Conservation (phyloP, 2,329 filamentous ascomycete genomes). For the Fusarium robinianum region DNA sequence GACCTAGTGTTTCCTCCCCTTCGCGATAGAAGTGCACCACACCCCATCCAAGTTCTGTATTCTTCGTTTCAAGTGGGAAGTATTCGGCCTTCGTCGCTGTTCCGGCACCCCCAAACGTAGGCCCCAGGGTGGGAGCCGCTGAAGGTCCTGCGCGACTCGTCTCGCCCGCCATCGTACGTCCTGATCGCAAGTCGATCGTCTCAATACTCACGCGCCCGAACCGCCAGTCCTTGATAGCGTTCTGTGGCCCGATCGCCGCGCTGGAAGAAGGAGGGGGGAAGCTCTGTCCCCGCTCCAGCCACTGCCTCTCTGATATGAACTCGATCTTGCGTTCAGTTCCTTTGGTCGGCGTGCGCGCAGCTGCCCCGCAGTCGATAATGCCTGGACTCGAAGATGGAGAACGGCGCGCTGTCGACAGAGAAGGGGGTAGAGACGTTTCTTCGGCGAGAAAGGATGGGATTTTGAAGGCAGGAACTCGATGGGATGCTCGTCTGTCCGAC, state of each 20-base stretch:
- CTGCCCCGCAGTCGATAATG: constrained; percentile 57
- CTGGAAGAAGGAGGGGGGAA: constrained; percentile 49
- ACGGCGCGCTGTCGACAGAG: constrained; percentile 1
- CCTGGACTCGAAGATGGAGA: constrained; percentile 28
- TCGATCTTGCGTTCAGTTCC: constrained; percentile 42
- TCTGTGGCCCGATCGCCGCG: constrained; percentile 52
- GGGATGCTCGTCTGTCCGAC: constrained; percentile 28
- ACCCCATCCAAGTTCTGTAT: constrained; percentile 85
- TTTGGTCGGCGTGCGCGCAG: constrained; percentile 41
- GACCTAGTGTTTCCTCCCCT: constrained; percentile 69
- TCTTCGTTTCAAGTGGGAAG: constrained; percentile 69
- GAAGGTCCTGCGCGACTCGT: constrained; percentile 50
- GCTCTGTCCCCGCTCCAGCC: constrained; percentile 46
- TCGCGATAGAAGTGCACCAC: constrained; percentile 94
- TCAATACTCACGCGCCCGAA: constrained; percentile 79
- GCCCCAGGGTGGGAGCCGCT: constrained; percentile 58
- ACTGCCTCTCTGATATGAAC: constrained; percentile 47
- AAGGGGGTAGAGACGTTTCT: constrained; percentile 4
- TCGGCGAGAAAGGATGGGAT: constrained; percentile 3
- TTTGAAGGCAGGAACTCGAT: constrained; percentile 18
- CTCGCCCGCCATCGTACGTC: constrained; percentile 42
- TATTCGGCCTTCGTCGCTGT: constrained; percentile 83
- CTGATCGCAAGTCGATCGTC: constrained; percentile 70
- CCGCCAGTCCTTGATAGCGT: constrained; percentile 72
- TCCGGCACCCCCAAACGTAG: constrained; percentile 62